Evolutionary conservation across 2,329 filamentous ascomycete species (phyloP).

Genomic region (Ceratocystis ficicola): DNA sequence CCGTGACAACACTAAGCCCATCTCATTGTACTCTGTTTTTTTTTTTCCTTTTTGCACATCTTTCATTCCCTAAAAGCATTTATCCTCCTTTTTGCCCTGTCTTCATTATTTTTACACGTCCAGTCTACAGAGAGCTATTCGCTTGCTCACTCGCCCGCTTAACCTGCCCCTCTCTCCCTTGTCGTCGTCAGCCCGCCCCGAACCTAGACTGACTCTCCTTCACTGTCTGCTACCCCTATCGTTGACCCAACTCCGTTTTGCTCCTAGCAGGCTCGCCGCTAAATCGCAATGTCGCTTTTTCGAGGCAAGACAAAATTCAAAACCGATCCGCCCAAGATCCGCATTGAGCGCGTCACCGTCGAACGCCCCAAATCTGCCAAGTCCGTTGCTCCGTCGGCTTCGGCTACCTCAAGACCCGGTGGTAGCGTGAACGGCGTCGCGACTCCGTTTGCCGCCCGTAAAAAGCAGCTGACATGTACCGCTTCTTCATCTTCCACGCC

Average conservation of each 20-base stretch:
- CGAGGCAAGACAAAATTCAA: slow-evolving; percentile 41
- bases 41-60: not conserved
- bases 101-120: slow-evolving; percentile 7
- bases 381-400: slow-evolving; percentile 29
- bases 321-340: slow-evolving; percentile 38
- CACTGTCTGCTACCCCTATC: not conserved
- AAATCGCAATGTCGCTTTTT: slow-evolving; percentile 29
- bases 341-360: slow-evolving; percentile 42
- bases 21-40: not conserved
- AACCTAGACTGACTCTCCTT: not conserved
- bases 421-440: not conserved
- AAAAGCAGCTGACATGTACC: slow-evolving; percentile 14
- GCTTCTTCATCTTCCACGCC: slow-evolving; percentile 17
- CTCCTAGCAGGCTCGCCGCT: not conserved
- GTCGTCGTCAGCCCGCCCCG: not conserved
- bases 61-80: not conserved
- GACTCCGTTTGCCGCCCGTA: slow-evolving; percentile 24
- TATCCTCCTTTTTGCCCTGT: slow-evolving; percentile 7
- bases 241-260: not conserved
- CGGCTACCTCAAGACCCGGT: slow-evolving; percentile 24
- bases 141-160: not conserved
- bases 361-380: slow-evolving; percentile 33
- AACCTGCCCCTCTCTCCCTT: not conserved
- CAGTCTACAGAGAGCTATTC: not conserved
- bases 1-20: not conserved